Conservation (phyloP, 345 rosid species). For the Hypericum androsaemum region DNA sequence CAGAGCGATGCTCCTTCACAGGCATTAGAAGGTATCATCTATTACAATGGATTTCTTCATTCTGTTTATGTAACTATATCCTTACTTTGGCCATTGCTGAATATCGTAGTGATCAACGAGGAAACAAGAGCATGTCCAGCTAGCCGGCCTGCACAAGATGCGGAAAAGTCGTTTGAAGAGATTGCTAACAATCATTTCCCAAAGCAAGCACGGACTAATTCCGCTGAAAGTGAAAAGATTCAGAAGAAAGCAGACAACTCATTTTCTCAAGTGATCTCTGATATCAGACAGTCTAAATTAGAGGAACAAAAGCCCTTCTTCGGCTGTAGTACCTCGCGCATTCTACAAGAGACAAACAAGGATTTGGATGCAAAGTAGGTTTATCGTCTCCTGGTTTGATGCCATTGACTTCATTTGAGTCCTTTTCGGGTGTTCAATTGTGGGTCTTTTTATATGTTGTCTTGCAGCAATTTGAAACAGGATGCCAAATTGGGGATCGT, state of each 20-base stretch:
- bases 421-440: not conserved
- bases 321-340: constrained; percentile 12
- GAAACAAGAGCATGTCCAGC: constrained; percentile 22
- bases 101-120: constrained; percentile 20
- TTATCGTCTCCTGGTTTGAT: constrained; percentile 1
- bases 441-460: constrained; percentile 5
- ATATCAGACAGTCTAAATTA: constrained; percentile 11
- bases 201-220: constrained; percentile 13
- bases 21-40: constrained; percentile 15
- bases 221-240: not conserved
- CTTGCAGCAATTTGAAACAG: constrained; percentile 27
- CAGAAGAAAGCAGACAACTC: constrained; percentile 6
- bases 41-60: constrained; percentile 2
- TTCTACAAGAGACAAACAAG: constrained; percentile 12
- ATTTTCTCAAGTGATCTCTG: constrained; percentile 16
- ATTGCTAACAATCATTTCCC: constrained; percentile 9
- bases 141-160: constrained; percentile 10
- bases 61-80: not conserved
- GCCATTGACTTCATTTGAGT: not conserved
- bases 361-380: constrained; percentile 33
- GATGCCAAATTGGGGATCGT: constrained; percentile 15
- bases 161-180: constrained; percentile 20
- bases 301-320: constrained; percentile 18
- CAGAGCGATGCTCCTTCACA: constrained; percentile 2
- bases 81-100: constrained; percentile 4